Percentiles rank a stretch among this genome's conserved stretches.
These are phyloP conservation scores for Clonostachys sp. DNA, from an alignment of 2,329 filamentous ascomycete species.

Conservation along the genomic window DNA sequence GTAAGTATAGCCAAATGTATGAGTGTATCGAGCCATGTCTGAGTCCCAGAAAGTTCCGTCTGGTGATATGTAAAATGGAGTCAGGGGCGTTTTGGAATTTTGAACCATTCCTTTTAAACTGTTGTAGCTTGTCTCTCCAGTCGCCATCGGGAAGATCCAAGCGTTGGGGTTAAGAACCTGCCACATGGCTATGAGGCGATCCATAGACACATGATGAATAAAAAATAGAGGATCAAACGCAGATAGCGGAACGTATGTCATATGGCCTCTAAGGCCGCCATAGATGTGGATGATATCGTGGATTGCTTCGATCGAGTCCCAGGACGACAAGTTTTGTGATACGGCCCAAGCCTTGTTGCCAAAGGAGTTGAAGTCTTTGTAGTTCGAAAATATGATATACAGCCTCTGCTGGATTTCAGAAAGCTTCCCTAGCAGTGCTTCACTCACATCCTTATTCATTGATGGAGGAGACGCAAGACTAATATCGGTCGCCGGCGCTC, in stretches of 20 bases:
- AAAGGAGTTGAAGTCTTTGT: slow-evolving; percentile 63
- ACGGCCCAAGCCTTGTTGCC: slow-evolving; percentile 63
- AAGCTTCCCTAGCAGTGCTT: slow-evolving; percentile 37
- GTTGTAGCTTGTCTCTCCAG: slow-evolving; percentile 57
- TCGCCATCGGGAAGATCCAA: slow-evolving; percentile 56
- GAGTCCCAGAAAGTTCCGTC: slow-evolving; percentile 66
- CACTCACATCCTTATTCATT: slow-evolving; percentile 53
- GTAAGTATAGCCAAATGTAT: slow-evolving; percentile 71
- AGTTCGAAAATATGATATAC: slow-evolving; percentile 63
- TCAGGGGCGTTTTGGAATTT: slow-evolving; percentile 52
- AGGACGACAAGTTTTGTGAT: slow-evolving; percentile 36
- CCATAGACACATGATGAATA: slow-evolving; percentile 72
- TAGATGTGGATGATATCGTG: slow-evolving; percentile 60
- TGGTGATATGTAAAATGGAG: slow-evolving; percentile 59
- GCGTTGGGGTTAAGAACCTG: slow-evolving; percentile 66
- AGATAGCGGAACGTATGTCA: slow-evolving; percentile 66
- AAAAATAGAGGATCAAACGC: slow-evolving; percentile 79
- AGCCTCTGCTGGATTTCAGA: slow-evolving; percentile 56
- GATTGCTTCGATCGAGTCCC: slow-evolving; percentile 62
- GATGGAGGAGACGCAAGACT: slow-evolving; percentile 33
- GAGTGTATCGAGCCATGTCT: slow-evolving; percentile 51
- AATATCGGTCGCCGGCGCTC: slow-evolving; percentile 38
- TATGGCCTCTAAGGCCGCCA: slow-evolving; percentile 59
- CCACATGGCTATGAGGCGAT: slow-evolving; percentile 74
- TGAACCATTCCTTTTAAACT: slow-evolving; percentile 48